Conservation (phyloP, 2,329 filamentous ascomycete genomes). For the Coniella lustricola region DNA sequence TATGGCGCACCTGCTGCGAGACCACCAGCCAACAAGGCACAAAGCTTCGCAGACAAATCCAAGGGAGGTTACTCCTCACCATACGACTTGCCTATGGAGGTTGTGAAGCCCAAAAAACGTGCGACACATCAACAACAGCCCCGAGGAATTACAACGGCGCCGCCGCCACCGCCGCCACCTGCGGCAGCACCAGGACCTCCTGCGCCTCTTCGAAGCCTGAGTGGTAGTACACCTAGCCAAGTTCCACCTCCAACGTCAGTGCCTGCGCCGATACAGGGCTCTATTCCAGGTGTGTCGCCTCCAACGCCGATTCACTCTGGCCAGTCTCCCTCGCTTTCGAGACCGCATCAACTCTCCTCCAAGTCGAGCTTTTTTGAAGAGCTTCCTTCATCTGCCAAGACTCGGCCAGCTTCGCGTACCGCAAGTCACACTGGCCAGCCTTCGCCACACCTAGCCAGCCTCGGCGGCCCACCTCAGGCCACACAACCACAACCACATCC, state of each 20-base stretch:
- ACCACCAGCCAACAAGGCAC: conserved; percentile 49
- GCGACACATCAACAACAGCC: conserved; percentile 50
- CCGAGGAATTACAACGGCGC: conserved; percentile 31
- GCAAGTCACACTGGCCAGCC: conserved; percentile 34
- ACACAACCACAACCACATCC: conserved; percentile 19
- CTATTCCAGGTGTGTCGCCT: conserved; percentile 23
- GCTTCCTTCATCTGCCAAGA: conserved; percentile 55
- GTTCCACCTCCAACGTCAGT: conserved; percentile 18
- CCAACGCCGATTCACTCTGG: conserved; percentile 32
- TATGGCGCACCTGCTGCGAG: conserved; percentile 32
- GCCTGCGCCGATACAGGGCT: conserved; percentile 20
- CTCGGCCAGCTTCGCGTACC: conserved; percentile 54
- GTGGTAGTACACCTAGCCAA: conserved; percentile 34
- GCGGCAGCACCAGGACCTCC: conserved; percentile 30
- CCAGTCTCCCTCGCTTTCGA: conserved; percentile 27
- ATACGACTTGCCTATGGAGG: conserved; percentile 88
- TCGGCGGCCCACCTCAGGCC: conserved; percentile 25
- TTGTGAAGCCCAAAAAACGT: conserved; percentile 66
- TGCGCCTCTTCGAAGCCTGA: conserved; percentile 56
- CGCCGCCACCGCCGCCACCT: conserved; percentile 24
- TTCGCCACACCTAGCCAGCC: conserved; percentile 35
- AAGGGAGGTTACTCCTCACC: conserved; percentile 92
- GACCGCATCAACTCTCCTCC: conserved; percentile 27
- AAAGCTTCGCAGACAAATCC: conserved; percentile 85
- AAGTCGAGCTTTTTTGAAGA: conserved; percentile 70